These are phyloP conservation scores for Lipomyces spencermartinsiae DNA, from an alignment of 805 yeast genomes.

Conservation along the genomic window DNA sequence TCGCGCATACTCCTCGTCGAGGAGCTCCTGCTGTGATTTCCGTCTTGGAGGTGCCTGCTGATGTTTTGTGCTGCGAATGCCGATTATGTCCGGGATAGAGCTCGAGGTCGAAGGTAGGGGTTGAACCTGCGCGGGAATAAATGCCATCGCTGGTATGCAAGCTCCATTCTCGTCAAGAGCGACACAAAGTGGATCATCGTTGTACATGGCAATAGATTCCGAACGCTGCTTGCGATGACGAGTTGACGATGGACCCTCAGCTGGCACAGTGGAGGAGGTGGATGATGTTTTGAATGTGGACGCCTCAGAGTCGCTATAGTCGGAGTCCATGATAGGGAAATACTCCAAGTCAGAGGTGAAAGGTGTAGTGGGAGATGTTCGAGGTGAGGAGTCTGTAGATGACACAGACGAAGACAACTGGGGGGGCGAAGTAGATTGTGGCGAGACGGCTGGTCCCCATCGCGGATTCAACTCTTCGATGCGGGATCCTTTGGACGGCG, in stretches of 20 bases:
- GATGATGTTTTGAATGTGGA: constrained; percentile 19
- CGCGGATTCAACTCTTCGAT: not conserved
- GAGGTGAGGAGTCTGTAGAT: constrained; percentile 29
- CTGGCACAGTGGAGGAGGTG: constrained; percentile 14
- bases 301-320: constrained; percentile 20
- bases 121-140: constrained; percentile 17
- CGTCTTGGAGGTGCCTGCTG: not conserved
- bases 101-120: constrained; percentile 4
- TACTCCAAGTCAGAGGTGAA: constrained; percentile 21
- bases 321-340: constrained; percentile 26
- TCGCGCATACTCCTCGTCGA: constrained; percentile 29
- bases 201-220: constrained; percentile 26
- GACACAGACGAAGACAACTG: constrained; percentile 28
- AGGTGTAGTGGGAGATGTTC: constrained; percentile 27
- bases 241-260: not conserved
- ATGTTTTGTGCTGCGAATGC: not conserved
- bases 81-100: constrained; percentile 13
- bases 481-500: not conserved
- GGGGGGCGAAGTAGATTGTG: constrained; percentile 20
- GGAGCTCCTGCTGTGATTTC: constrained; percentile 20
- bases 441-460: not conserved
- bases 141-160: constrained; percentile 35
- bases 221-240: constrained; percentile 35
- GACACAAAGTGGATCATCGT: constrained; percentile 36
- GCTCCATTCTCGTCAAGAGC: constrained; percentile 37